These are phyloP conservation scores for Echium plantagineum DNA, from an alignment of 257 asterid species.

Conservation along the genomic window DNA sequence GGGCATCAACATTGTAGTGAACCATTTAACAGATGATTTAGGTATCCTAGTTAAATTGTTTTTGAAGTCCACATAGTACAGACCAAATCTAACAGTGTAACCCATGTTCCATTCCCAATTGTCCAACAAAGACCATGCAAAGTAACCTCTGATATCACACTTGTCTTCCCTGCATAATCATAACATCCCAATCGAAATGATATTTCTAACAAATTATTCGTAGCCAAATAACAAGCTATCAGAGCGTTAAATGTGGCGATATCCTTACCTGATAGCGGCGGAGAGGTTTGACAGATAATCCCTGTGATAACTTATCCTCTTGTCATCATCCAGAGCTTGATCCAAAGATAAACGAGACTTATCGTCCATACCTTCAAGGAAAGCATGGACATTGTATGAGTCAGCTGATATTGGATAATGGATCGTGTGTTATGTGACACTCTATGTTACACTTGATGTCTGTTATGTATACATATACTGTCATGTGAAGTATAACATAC, in stretches of 20 bases:
- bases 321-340: constrained; percentile 46
- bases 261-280: constrained; percentile 65
- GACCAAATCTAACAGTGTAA: constrained; percentile 66
- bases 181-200: not conserved
- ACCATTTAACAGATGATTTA: constrained; percentile 71
- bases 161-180: constrained; percentile 48
- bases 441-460: too few relatives aligned
- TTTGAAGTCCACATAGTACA: constrained; percentile 70
- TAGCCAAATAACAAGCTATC: too few relatives aligned
- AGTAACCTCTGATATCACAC: constrained; percentile 61
- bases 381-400: too few relatives aligned
- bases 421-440: too few relatives aligned
- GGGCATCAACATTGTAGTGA: constrained; percentile 36
- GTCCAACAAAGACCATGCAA: constrained; percentile 84
- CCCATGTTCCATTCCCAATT: constrained; percentile 98
- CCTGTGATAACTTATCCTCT: constrained; percentile 57
- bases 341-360: constrained; percentile 23
- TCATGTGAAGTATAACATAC: too few relatives aligned
- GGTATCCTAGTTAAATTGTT: constrained; percentile 76
- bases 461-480: too few relatives aligned
- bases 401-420: too few relatives aligned
- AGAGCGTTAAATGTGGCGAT: not conserved
- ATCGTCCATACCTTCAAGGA: constrained; percentile 62
- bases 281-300: constrained; percentile 72
- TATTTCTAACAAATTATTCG: too few relatives aligned